Conservation (phyloP, 208 protist genomes). For the Leishmania tarentolae region DNA sequence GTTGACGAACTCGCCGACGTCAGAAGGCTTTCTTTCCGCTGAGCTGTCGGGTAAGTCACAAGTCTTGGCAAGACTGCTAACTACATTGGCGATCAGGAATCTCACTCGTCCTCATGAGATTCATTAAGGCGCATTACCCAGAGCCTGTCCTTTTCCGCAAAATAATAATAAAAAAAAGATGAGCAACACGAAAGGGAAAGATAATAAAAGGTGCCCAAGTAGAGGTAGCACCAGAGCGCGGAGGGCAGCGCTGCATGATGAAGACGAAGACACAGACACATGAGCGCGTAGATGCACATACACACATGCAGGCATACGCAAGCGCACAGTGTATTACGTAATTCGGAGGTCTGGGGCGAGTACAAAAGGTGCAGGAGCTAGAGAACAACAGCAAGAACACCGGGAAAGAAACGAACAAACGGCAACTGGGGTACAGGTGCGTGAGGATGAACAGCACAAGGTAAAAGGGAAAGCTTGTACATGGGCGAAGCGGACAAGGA, state of each 20-base stretch:
- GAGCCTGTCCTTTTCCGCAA: background rate
- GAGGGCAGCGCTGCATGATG: background rate
- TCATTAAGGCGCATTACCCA: background rate
- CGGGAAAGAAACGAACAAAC: background rate
- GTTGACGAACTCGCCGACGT: background rate
- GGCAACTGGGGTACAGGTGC: background rate
- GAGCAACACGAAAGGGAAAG: background rate
- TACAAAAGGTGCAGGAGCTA: background rate
- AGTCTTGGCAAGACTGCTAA: background rate
- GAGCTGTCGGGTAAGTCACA: background rate
- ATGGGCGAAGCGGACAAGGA: background rate
- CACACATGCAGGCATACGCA: background rate
- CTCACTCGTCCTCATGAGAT: background rate
- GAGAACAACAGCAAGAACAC: background rate
- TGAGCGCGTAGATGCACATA: background rate
- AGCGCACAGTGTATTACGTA: background rate
- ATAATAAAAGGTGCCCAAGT: background rate
- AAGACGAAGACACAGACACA: background rate
- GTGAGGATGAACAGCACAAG: background rate
- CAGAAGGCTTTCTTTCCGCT: background rate
- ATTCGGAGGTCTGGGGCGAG: background rate
- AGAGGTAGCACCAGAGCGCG: background rate
- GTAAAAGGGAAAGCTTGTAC: background rate
- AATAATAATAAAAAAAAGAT: background rate
- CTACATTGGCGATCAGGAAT: background rate